Percentiles rank a stretch among this genome's conserved stretches.
These are phyloP conservation scores for Verbena officinalis DNA, from an alignment of 257 asterid species.

Conservation along the genomic window DNA sequence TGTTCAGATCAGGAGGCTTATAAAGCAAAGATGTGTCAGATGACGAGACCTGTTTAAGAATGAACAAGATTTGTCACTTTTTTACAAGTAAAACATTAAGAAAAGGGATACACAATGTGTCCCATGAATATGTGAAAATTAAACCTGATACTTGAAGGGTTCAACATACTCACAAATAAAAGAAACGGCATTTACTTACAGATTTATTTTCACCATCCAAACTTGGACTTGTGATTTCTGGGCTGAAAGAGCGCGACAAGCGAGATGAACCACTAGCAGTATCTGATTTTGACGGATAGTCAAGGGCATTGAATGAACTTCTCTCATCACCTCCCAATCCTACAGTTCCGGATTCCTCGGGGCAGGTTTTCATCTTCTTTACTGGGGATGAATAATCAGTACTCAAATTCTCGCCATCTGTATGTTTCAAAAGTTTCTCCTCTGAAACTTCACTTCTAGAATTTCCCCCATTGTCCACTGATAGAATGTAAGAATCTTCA, in stretches of 20 bases:
- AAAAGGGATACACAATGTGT: neutral
- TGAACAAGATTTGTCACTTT: conserved; percentile 9
- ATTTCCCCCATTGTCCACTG: conserved; percentile 37
- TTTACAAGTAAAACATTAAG: neutral
- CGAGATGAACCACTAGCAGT: conserved; percentile 44
- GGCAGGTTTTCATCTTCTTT: conserved; percentile 55
- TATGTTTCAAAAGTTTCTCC: conserved; percentile 31
- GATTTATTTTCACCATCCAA: conserved; percentile 40
- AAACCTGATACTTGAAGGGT: conserved; percentile 8
- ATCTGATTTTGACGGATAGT: conserved; percentile 34
- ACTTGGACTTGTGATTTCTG: conserved; percentile 48
- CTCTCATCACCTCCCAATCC: conserved; percentile 33
- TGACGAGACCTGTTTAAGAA: conserved; percentile 51
- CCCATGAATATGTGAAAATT: conserved; percentile 8
- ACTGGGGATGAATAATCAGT: conserved; percentile 33
- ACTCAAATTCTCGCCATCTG: conserved; percentile 31
- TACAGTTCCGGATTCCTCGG: conserved; percentile 39
- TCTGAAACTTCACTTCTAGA: conserved; percentile 21
- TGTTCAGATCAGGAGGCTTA: conserved; percentile 87
- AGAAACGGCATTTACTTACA: conserved; percentile 40
- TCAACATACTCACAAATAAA: conserved; percentile 4
- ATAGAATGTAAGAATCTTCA: conserved; percentile 63
- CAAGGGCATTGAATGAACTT: conserved; percentile 22
- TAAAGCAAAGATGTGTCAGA: conserved; percentile 62
- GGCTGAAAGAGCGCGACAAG: conserved; percentile 49